Percentiles rank a stretch among this genome's conserved stretches.
Evolutionary conservation across 2,329 filamentous ascomycete genomes (phyloP).

Genomic region (Fusarium ramigenum): DNA sequence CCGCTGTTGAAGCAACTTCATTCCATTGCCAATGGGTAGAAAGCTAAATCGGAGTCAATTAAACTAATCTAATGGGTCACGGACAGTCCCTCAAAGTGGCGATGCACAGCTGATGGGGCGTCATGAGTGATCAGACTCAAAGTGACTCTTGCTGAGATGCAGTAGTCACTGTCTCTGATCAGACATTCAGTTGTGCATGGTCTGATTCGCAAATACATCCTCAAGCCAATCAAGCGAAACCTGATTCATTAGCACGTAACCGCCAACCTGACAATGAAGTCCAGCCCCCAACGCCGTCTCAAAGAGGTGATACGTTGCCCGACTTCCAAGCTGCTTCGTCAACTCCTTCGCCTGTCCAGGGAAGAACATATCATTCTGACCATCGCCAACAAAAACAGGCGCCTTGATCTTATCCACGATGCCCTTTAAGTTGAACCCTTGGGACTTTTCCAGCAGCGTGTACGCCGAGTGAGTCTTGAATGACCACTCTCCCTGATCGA

Average conservation of each 20-base stretch:
- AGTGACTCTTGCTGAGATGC: neutral
- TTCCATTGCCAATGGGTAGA: neutral
- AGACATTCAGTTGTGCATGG: neutral
- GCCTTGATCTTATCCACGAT: slow-evolving; percentile 28
- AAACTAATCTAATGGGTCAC: neutral
- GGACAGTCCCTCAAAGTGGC: neutral
- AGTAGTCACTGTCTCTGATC: neutral
- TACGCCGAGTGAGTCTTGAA: slow-evolving; percentile 16
- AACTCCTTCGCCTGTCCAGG: neutral
- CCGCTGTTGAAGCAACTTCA: neutral
- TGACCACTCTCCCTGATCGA: slow-evolving; percentile 12
- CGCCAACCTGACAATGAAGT: slow-evolving; percentile 9
- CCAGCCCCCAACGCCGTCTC: neutral
- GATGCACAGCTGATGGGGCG: neutral
- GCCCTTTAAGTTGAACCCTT: slow-evolving; percentile 26
- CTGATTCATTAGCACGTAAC: slow-evolving; percentile 13
- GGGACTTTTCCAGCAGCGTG: neutral
- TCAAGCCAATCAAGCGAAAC: slow-evolving; percentile 17
- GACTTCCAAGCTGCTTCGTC: neutral
- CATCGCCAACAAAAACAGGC: slow-evolving; percentile 35
- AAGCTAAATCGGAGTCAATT: neutral
- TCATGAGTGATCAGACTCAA: neutral
- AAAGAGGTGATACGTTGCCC: slow-evolving; percentile 3
- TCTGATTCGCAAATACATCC: slow-evolving; percentile 5
- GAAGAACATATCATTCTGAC: slow-evolving; percentile 15